Base-by-base conservation (phyloP, 345 rosid genomes). In the Gossypium raimondii region DNA sequence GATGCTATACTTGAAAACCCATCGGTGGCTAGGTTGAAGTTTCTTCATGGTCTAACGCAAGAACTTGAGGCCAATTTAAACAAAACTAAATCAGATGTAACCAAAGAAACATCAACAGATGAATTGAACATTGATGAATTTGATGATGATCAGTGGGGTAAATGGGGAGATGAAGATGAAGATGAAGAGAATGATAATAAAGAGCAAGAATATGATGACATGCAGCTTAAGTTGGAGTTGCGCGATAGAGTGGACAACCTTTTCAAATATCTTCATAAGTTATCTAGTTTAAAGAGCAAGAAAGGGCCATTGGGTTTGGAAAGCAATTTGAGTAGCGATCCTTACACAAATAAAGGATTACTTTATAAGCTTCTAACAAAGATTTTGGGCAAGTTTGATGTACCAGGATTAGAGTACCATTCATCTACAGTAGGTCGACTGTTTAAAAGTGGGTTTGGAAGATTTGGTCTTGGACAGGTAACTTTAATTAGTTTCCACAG, bases 121-220 rank as follows among this genome's bases (percentile, higher is more conserved):
- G 85, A 84, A 24, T 75, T 84, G 38, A 84, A 88, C 44, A 82
- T 85, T 58, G 97, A 94, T 87, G 97, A 89, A 77, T 89, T 92
- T 85, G 97, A 91, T 75, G 97, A 91, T 82, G 98, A 92, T 78
- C 92, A 89, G 68, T 94, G 98, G 98, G 98, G 89, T n/a, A 85
- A 85, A 75, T 94, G 98, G 98, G 98, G 98, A 0, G 97, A 88
- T 13, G 97, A 94, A 75, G 97, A 89, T 41, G 90, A 91, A 86
- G 92, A 87, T 25, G 91, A 94, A 85, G 92, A 88, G 29, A 84
- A 68, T 29, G 63, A 55, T 64, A 81, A 76, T 74, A 88, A 79
- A 64, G 89, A 84, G 38, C 84, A 85, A 59, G 84, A 82, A 38
- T 94, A 87, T 34, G 81, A 81, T 64, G 90, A 91, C 78, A 83